Evolutionary conservation across 1,284 basidiomycete genomes (phyloP).

Genomic region (Cryptococcus sp.): DNA sequence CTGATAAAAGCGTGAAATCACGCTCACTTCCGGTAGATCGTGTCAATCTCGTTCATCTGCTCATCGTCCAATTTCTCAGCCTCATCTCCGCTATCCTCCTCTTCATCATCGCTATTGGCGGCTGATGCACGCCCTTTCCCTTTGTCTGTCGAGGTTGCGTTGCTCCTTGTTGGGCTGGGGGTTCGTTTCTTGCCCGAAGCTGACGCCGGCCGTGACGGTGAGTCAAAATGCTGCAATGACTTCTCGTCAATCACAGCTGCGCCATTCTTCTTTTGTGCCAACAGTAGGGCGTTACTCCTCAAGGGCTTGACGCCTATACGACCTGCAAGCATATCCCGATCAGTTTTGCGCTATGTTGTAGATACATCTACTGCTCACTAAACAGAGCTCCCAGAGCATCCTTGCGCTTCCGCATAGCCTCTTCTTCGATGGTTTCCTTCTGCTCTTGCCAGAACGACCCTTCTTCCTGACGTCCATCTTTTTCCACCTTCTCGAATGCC

Average conservation of each 20-base stretch:
- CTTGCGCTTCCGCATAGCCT: constrained; percentile 51
- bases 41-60: constrained; percentile 62
- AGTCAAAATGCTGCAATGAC: constrained; percentile 38
- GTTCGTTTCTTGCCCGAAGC: constrained; percentile 19
- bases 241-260: constrained; percentile 40
- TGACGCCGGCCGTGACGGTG: constrained; percentile 1
- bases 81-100: constrained; percentile 58
- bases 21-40: constrained; percentile 76
- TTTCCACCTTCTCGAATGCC: constrained; percentile 44
- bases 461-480: constrained; percentile 30
- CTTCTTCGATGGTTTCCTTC: constrained; percentile 49
- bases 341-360: background rate
- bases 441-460: constrained; percentile 52
- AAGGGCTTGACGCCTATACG: constrained; percentile 50
- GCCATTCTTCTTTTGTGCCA: constrained; percentile 48
- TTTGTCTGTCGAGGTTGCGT: constrained; percentile 22
- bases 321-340: constrained; percentile 23
- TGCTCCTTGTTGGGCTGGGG: constrained; percentile 31
- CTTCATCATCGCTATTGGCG: constrained; percentile 57
- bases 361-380: constrained; percentile 26
- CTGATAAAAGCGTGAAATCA: background rate
- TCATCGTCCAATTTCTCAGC: constrained; percentile 73
- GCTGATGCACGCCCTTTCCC: constrained; percentile 34
- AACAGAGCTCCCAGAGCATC: constrained; percentile 48
- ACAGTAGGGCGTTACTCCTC: constrained; percentile 44